Evolutionary conservation across 345 rosid species (phyloP).

Genomic region (Reutealis trisperma): DNA sequence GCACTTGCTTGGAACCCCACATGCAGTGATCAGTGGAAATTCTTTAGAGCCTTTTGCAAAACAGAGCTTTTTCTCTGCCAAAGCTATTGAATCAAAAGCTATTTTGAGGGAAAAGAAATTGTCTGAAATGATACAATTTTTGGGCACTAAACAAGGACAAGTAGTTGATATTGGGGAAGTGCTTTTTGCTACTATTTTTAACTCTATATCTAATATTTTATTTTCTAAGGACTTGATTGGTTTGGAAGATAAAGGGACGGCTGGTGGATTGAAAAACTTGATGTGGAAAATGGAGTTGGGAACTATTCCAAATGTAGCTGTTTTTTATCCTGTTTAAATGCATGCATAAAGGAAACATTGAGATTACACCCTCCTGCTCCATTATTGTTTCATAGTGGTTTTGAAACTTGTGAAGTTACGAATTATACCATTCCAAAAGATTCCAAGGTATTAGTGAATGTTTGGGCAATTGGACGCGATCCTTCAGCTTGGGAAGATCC

Average conservation of each 20-base stretch:
- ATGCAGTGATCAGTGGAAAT: slow-evolving; percentile 1
- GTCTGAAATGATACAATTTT: neutral
- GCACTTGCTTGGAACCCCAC: neutral
- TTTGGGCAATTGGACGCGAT: too few relatives aligned
- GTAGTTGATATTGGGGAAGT: slow-evolving; percentile 1
- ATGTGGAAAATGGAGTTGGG: neutral
- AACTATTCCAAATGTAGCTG: neutral
- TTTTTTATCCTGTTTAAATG: slow-evolving; percentile 8
- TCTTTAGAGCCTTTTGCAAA: neutral
- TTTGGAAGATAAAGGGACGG: neutral
- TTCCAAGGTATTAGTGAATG: too few relatives aligned
- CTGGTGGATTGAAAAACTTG: neutral
- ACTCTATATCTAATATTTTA: neutral
- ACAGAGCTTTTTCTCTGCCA: slow-evolving; percentile 16
- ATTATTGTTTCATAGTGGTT: too few relatives aligned
- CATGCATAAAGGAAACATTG: neutral
- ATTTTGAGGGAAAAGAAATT: slow-evolving; percentile 9
- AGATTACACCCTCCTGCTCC: too few relatives aligned
- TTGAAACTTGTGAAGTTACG: too few relatives aligned
- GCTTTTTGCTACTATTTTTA: slow-evolving; percentile 7
- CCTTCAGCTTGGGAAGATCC: too few relatives aligned
- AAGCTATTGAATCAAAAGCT: slow-evolving; percentile 7
- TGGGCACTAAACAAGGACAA: slow-evolving; percentile 4
- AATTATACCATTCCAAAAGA: too few relatives aligned
- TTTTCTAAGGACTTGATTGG: slow-evolving; percentile 3